Evolutionary conservation across 2,329 filamentous ascomycete species (phyloP).

Genomic region (Pseudonectria foliicola): DNA sequence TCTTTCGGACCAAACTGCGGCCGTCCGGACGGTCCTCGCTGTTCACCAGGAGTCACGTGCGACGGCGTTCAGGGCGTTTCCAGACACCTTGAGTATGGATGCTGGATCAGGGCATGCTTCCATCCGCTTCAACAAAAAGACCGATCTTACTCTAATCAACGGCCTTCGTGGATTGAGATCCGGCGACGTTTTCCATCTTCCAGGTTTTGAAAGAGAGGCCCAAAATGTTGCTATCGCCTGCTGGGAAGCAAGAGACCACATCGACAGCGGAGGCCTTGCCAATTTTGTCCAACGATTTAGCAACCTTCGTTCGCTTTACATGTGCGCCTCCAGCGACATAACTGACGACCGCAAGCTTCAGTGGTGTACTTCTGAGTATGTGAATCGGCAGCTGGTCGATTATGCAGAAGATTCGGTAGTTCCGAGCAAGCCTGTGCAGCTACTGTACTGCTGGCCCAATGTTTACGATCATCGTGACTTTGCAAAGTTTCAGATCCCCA

Average conservation of each 20-base stretch:
- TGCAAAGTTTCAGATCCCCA: conserved; percentile 18
- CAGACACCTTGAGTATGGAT: conserved; percentile 26
- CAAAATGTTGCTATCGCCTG: conserved; percentile 21
- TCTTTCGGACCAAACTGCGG: conserved; percentile 22
- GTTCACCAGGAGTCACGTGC: conserved; percentile 30
- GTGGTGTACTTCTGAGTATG: conserved; percentile 27
- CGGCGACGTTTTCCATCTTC: conserved; percentile 13
- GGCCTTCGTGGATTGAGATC: conserved; percentile 1
- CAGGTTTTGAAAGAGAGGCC: conserved; percentile 23
- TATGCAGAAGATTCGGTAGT: conserved; percentile 19
- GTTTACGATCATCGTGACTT: conserved; percentile 22
- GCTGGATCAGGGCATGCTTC: conserved; percentile 14
- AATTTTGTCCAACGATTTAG: conserved; percentile 10
- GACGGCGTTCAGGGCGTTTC: conserved; percentile 24
- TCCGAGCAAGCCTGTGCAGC: conserved; percentile 17
- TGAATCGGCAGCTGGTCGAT: conserved; percentile 21
- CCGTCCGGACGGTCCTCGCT: conserved; percentile 25
- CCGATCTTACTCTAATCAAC: conserved; percentile 25
- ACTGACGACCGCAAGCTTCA: conserved; percentile 9
- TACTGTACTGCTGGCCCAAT: conserved; percentile 29
- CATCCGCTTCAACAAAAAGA: conserved; percentile 23
- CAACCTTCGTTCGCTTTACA: conserved; percentile 23
- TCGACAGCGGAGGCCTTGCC: not conserved
- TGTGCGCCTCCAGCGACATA: conserved; percentile 5
- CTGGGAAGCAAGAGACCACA: conserved; percentile 1